Evolutionary conservation across 768 basidiomycete species (phyloP), one percentile per base, ranked within the genome.

Genomic region (Mycena leptocephala): DNA sequence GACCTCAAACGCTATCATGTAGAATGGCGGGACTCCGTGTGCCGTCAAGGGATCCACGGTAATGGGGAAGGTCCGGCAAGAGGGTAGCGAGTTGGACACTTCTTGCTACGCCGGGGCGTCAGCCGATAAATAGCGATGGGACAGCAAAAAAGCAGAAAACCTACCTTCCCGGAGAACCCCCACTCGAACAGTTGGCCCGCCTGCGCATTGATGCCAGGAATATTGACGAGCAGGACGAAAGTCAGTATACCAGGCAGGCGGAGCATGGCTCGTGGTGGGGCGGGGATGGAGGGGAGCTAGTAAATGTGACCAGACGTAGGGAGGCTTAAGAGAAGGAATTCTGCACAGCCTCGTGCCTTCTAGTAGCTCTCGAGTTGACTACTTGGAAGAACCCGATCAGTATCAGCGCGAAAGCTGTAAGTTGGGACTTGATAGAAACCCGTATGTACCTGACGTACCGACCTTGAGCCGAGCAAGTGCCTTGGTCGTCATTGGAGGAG

Each of bases 1-100:
- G 24, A 84, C 78, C 39, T 85, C 86, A 63, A 88, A 86, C 0
- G 88, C 87, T 22, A 89, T 82, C 83, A 90, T 83, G 74, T 86
- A 86, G 75, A 87, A 91, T 1, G 89, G 88, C 14, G 87, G 79
- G 30, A 72, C 74, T 3, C 77, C 80, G n/a, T 75, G 26, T 1
- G n/a, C 24, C 2, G 11, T 22, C 30, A 41, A 22, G 2, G 67
- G 35, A 13, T 39, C 20, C 8, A 35, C 61, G 10, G 11, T 2
- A 2, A 75, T 62, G 0, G 67, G 33, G 6, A 75, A 64, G 20
- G 13, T 64, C 30, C 8, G 55, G 24, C 74, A 75, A 1, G 67
- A 68, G 14, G 67, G 67, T 10, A 75, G 30, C 10, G 67, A 70
- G 14, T 22, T 63, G 3, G 67, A 74, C 1, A 37, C 43, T 5